Percentiles rank a stretch among this genome's conserved stretches.
Conservation (phyloP, 495 filamentous ascomycete species). For the Xylaria telfairii region DNA sequence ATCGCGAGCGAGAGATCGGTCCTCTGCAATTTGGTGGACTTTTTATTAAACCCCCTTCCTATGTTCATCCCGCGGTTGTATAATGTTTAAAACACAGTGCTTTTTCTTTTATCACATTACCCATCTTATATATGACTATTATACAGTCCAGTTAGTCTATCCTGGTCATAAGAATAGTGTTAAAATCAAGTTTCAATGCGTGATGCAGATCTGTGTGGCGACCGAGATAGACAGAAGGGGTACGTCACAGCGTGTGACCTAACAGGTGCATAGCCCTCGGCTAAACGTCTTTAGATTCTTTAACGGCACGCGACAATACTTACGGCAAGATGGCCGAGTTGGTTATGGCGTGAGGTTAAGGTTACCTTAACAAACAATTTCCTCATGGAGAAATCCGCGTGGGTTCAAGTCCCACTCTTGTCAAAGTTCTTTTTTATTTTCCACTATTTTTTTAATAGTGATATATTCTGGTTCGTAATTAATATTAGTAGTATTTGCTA, state of each 20-base stretch:
- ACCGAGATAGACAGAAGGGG: background rate
- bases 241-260: background rate
- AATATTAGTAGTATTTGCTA: too few relatives aligned
- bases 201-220: too few relatives aligned
- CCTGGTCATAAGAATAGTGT: too few relatives aligned
- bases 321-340: slow-evolving; percentile 50
- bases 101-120: too few relatives aligned
- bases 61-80: background rate
- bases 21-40: background rate
- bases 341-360: slow-evolving; percentile 53
- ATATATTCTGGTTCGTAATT: background rate
- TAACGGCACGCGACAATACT: background rate
- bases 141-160: too few relatives aligned
- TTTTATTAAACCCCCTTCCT: background rate
- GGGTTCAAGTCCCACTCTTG: slow-evolving; percentile 52
- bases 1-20: background rate
- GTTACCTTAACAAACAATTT: slow-evolving; percentile 40
- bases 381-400: slow-evolving; percentile 48
- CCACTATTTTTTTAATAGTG: background rate
- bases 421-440: slow-evolving; percentile 19
- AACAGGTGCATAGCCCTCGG: background rate
- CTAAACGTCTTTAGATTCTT: background rate
- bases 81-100: too few relatives aligned
- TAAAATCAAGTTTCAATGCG: too few relatives aligned
- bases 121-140: too few relatives aligned